Evolutionary conservation across 768 basidiomycete genomes (phyloP).

Genomic region (Panaeolus cyanescens): DNA sequence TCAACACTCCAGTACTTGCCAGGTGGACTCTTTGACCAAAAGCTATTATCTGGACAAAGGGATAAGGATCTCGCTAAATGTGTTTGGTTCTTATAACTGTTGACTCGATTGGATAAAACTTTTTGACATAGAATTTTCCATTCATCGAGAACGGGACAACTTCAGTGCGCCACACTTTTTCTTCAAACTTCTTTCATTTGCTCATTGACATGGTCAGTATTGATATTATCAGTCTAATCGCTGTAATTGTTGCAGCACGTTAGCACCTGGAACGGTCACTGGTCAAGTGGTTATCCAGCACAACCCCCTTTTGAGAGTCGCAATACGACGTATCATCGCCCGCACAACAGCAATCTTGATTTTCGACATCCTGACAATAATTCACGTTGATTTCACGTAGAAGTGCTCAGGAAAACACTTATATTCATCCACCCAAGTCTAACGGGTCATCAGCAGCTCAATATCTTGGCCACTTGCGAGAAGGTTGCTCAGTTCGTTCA

Average conservation of each 20-base stretch:
- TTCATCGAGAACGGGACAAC: background rate
- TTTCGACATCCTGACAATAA: background rate
- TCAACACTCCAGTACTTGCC: background rate
- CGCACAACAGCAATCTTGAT: no score
- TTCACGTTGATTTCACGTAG: background rate
- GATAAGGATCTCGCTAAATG: background rate
- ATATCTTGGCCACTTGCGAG: background rate
- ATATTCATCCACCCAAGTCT: background rate
- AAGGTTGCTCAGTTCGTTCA: conserved; percentile 7
- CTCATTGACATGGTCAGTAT: background rate
- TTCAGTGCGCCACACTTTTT: background rate
- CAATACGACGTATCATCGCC: no score
- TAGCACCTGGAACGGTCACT: background rate
- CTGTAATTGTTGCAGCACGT: background rate
- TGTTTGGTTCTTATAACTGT: background rate
- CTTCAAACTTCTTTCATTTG: background rate
- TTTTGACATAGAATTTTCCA: background rate
- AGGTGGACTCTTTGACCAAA: no score
- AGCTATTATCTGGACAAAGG: no score
- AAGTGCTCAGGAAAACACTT: background rate
- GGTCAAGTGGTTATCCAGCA: no score
- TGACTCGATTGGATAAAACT: background rate
- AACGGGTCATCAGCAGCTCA: conserved; percentile 4
- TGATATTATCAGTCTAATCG: background rate
- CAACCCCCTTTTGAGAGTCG: no score